phyloP scores from a whole-genome alignment of 306 rosid species.

The Gillenia trifoliata region DNA sequence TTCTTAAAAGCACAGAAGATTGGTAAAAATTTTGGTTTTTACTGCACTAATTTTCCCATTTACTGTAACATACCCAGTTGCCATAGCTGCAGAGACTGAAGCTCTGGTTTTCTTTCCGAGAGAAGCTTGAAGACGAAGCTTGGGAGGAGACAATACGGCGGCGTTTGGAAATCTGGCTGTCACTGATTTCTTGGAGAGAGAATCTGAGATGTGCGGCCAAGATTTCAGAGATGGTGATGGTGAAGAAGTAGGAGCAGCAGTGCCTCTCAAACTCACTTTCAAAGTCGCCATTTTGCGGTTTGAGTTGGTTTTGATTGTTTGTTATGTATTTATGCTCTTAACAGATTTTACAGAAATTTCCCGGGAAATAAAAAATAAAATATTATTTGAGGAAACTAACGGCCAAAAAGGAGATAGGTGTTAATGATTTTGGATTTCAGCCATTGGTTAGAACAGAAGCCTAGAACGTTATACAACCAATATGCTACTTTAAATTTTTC shows the following conservation, averaged over 20 bases:
- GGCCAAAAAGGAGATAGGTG: not conserved
- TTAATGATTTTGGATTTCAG: not conserved
- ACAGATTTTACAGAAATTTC: not conserved
- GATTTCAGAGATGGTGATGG: conserved; percentile 13
- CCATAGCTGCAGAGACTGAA: conserved; percentile 31
- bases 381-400: not conserved
- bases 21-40: not conserved
- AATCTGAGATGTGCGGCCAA: not conserved
- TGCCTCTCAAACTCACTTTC: conserved; percentile 2
- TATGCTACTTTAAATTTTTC: no score
- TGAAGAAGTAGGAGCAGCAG: not conserved
- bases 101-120: conserved; percentile 19
- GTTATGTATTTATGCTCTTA: not conserved
- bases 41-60: not conserved
- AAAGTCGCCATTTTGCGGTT: conserved; percentile 15
- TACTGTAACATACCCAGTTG: conserved; percentile 38
- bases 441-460: not conserved
- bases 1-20: not conserved
- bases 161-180: conserved; percentile 22
- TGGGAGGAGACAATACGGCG: conserved; percentile 10
- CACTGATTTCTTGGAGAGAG: not conserved
- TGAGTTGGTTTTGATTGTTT: not conserved
- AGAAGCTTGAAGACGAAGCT: conserved; percentile 25
- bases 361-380: no score
- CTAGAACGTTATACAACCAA: not conserved